A percentile compares a stretch with the other conserved stretches of the same genome.
Evolutionary conservation across 768 basidiomycete species (phyloP).

Genomic region (Amanita pallidorosea): DNA sequence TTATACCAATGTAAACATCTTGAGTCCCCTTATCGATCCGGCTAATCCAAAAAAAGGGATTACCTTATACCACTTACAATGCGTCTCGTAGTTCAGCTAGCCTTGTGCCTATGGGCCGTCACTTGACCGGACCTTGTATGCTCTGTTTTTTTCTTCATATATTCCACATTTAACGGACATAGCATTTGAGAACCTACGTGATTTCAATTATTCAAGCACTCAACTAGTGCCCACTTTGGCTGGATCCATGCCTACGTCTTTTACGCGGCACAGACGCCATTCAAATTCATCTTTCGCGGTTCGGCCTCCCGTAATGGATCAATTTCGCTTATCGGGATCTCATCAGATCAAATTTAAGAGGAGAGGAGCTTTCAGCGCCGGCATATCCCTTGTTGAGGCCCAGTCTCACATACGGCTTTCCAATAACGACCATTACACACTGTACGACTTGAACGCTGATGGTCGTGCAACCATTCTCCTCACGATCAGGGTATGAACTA

Average conservation of each 20-base stretch:
- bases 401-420: slow-evolving; percentile 54
- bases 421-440: slow-evolving; percentile 48
- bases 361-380: slow-evolving; percentile 54
- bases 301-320: slow-evolving; percentile 25
- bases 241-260: background rate
- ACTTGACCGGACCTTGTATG: slow-evolving; percentile 31
- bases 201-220: slow-evolving; percentile 43
- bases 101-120: slow-evolving; percentile 26
- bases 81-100: slow-evolving; percentile 11
- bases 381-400: slow-evolving; percentile 60
- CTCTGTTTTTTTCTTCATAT: background rate
- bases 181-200: slow-evolving; percentile 49
- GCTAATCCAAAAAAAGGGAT: background rate
- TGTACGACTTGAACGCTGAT: slow-evolving; percentile 60
- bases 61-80: background rate
- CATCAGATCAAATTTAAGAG: slow-evolving; percentile 62
- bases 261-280: slow-evolving; percentile 32
- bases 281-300: slow-evolving; percentile 39
- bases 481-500: slow-evolving; percentile 43
- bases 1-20: slow-evolving; percentile 13
- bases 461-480: slow-evolving; percentile 46
- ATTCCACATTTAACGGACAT: background rate
- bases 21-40: background rate
- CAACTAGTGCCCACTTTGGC: slow-evolving; percentile 21
- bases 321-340: slow-evolving; percentile 38